Percentiles rank a stretch among this genome's conserved stretches.
These are phyloP conservation scores for Achlya hypogyna DNA, from an alignment of 352 stramenopile genomes.

Conservation along the genomic window DNA sequence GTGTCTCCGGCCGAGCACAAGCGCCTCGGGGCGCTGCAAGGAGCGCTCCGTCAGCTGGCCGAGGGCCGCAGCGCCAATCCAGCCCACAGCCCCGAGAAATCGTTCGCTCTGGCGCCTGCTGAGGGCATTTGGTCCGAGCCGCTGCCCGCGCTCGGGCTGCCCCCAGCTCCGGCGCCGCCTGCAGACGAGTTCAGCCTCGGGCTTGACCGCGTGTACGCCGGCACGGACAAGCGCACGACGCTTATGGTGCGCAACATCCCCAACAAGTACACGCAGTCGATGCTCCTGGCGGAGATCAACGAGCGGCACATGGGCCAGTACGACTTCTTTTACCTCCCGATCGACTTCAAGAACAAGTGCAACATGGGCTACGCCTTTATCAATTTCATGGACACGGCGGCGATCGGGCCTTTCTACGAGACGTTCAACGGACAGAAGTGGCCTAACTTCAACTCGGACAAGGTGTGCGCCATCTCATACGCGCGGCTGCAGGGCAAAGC, in stretches of 20 bases:
- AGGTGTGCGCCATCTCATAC: conserved; percentile 98
- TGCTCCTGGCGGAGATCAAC: conserved; percentile 97
- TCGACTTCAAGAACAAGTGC: conserved; percentile 99
- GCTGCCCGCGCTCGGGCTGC: neutral
- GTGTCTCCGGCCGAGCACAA: neutral
- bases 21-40: neutral
- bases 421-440: conserved; percentile 87
- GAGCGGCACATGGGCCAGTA: conserved; percentile 86
- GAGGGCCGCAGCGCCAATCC: conserved; percentile 12
- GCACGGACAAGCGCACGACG: conserved; percentile 93
- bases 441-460: conserved; percentile 99
- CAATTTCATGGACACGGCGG: conserved; percentile 93
- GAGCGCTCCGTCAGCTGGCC: no score
- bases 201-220: conserved; percentile 62
- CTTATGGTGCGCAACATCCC: conserved; percentile 99
- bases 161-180: conserved; percentile 12
- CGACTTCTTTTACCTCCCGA: conserved; percentile 99
- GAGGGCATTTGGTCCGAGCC: neutral
- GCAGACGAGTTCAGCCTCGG: conserved; percentile 70
- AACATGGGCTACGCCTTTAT: conserved; percentile 99
- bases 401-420: conserved; percentile 71
- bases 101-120: neutral
- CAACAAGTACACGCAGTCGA: conserved; percentile 99
- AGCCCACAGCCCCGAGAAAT: conserved; percentile 1
- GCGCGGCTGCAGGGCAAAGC: conserved; percentile 95